A percentile compares a stretch with the other conserved stretches of the same genome.
phyloP scores from a whole-genome alignment of 257 asterid species.

The Capsicum pubescens region DNA sequence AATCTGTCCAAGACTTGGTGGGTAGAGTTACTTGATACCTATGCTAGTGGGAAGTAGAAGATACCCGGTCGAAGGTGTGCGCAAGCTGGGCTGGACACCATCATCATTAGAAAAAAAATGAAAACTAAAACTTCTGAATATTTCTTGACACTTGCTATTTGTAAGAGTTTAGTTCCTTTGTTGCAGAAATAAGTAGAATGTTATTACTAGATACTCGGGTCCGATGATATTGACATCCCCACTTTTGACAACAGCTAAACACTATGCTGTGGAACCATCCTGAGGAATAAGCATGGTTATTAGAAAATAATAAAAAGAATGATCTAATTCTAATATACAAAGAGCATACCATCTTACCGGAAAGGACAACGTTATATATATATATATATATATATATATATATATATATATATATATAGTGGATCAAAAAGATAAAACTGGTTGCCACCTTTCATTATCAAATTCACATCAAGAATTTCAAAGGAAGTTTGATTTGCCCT shows the following conservation, averaged over 20 bases:
- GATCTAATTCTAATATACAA: not conserved
- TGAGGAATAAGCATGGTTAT: conserved; percentile 35
- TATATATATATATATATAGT: too few species aligned
- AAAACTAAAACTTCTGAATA: not conserved
- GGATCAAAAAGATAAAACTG: conserved; percentile 51
- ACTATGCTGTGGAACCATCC: conserved; percentile 58
- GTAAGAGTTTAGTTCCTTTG: not conserved
- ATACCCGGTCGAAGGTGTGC: not conserved
- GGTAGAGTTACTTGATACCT: not conserved
- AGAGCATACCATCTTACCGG: conserved; percentile 6
- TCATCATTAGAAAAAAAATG: not conserved
- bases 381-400: too few species aligned
- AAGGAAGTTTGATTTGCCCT: conserved; percentile 63
- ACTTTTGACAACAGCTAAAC: conserved; percentile 82
- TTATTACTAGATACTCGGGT: conserved; percentile 61
- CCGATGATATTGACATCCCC: conserved; percentile 85
- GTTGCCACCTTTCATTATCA: conserved; percentile 84
- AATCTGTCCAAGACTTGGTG: not conserved
- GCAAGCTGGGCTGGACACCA: not conserved
- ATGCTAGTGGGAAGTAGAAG: not conserved
- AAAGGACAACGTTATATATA: conserved; percentile 46
- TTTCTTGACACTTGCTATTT: not conserved
- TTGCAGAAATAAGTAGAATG: not conserved
- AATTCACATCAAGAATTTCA: conserved; percentile 59
- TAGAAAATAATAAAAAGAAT: conserved; percentile 19